These are phyloP conservation scores for Trametes gibbosa DNA, from an alignment of 768 basidiomycete species.

Conservation along the genomic window DNA sequence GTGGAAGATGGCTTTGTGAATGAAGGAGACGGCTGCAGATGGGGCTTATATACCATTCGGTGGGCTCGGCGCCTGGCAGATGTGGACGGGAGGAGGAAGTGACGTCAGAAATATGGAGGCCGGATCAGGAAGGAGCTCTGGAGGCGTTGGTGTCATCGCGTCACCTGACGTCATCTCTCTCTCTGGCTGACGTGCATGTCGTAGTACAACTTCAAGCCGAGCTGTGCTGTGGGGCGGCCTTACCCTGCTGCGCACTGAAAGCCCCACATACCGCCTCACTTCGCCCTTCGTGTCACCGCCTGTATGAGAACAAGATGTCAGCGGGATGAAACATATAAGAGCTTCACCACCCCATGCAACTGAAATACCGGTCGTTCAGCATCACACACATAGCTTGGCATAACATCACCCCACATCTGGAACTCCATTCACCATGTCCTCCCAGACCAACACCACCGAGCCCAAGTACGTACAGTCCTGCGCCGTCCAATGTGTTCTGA, in stretches of 20 bases:
- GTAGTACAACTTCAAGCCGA: neutral
- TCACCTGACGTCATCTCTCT: too few relatives aligned
- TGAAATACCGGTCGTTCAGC: too few relatives aligned
- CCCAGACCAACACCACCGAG: constrained; percentile 18
- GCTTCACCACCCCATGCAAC: neutral
- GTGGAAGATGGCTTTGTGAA: neutral
- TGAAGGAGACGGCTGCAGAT: neutral
- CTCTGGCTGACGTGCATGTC: neutral
- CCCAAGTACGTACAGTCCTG: constrained; percentile 23
- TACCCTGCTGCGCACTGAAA: neutral
- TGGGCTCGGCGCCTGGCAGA: neutral
- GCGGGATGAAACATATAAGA: neutral
- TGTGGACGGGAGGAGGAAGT: neutral
- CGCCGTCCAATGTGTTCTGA: neutral
- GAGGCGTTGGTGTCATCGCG: constrained; percentile 6
- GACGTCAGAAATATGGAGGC: neutral
- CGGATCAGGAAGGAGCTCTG: neutral
- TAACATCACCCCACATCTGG: neutral
- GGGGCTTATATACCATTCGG: neutral
- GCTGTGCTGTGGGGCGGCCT: neutral
- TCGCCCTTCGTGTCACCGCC: neutral
- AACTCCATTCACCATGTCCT: neutral
- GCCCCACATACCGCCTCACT: neutral
- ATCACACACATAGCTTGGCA: neutral
- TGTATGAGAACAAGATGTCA: neutral